Conservation (phyloP, 2,329 filamentous ascomycete genomes). For the Verticillium dahliae region DNA sequence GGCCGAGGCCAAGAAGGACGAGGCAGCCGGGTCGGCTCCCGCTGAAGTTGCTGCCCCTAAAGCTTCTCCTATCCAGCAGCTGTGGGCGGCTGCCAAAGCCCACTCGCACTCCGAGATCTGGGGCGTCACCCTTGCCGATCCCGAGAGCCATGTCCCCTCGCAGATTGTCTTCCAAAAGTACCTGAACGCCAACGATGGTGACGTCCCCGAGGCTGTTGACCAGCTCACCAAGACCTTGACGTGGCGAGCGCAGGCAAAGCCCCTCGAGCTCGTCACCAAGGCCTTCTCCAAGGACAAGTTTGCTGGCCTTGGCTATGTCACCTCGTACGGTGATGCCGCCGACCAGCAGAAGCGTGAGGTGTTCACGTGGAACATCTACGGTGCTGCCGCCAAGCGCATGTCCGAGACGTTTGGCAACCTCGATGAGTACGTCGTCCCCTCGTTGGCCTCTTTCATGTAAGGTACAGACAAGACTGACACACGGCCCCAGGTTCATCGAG, state of each 20-base stretch:
- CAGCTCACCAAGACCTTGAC: constrained; percentile 75
- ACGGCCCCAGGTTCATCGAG: constrained; percentile 63
- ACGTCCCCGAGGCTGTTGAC: constrained; percentile 65
- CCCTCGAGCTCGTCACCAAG: constrained; percentile 56
- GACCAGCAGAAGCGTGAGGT: constrained; percentile 47
- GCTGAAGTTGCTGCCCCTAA: constrained; percentile 29
- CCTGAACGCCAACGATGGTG: constrained; percentile 79
- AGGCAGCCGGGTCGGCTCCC: constrained; percentile 1
- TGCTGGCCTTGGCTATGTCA: constrained; percentile 72
- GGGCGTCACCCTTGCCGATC: constrained; percentile 62
- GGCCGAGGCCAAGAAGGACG: constrained; percentile 17
- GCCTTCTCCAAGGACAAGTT: constrained; percentile 67
- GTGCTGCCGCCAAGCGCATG: constrained; percentile 72
- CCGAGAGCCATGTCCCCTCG: constrained; percentile 59
- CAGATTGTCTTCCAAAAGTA: constrained; percentile 89
- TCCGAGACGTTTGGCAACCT: constrained; percentile 79
- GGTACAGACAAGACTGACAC: background rate
- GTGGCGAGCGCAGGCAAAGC: constrained; percentile 76
- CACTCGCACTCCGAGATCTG: constrained; percentile 74
- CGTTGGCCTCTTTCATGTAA: background rate
- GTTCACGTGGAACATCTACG: constrained; percentile 92
- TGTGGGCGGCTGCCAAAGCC: constrained; percentile 47
- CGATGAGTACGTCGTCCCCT: constrained; percentile 58
- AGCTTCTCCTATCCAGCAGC: constrained; percentile 47
- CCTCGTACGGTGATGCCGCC: constrained; percentile 50